phyloP scores from a whole-genome alignment of 176 grass and related monocot genomes.

The Elaeis guineensis region DNA sequence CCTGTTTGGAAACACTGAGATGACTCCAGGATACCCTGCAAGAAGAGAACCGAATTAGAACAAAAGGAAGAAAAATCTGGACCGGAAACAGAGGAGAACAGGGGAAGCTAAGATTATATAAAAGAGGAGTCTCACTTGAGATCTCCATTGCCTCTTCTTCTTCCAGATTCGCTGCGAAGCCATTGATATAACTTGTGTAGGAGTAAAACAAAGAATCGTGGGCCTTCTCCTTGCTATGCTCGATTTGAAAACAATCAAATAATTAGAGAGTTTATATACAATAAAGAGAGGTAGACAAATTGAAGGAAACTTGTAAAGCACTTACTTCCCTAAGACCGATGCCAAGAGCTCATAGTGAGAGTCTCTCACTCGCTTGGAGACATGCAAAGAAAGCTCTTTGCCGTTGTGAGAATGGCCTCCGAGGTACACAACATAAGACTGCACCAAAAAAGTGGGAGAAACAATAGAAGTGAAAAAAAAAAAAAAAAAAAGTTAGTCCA shows the following conservation, averaged over 20 bases:
- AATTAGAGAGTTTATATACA: background rate
- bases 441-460: background rate
- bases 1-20: slow-evolving; percentile 73
- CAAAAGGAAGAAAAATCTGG: too few species aligned
- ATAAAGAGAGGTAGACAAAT: background rate
- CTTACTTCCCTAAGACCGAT: slow-evolving; percentile 53
- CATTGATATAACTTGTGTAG: slow-evolving; percentile 71
- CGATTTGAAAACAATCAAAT: background rate
- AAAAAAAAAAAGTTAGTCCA: too few species aligned
- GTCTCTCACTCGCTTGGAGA: slow-evolving; percentile 7
- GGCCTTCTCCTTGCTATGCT: slow-evolving; percentile 33
- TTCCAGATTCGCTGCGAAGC: slow-evolving; percentile 59
- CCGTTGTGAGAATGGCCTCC: slow-evolving; percentile 28
- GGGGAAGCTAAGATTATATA: too few species aligned
- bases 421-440: slow-evolving; percentile 80
- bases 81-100: too few species aligned
- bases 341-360: slow-evolving; percentile 62
- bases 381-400: slow-evolving; percentile 7
- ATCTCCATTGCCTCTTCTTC: slow-evolving; percentile 31
- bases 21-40: slow-evolving; percentile 39
- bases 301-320: background rate
- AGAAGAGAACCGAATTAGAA: background rate
- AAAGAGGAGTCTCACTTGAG: slow-evolving; percentile 31
- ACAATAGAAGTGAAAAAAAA: too few species aligned
- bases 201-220: slow-evolving; percentile 69